Conservation (phyloP, 2,329 filamentous ascomycete species). For the Colletotrichum gloeosporioides region DNA sequence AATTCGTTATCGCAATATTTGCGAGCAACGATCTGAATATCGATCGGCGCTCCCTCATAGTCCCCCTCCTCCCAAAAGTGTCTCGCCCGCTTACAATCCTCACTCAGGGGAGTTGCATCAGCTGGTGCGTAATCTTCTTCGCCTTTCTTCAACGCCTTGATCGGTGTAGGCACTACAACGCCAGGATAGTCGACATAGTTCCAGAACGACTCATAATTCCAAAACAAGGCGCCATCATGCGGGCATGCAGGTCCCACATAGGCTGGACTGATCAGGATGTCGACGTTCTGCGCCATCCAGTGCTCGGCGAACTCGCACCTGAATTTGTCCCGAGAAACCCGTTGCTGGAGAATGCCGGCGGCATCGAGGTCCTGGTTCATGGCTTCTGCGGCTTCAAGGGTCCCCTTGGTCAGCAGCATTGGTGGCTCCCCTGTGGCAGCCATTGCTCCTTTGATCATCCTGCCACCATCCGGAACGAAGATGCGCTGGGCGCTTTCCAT, state of each 20-base stretch:
- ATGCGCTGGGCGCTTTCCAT: conserved; percentile 38
- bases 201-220: conserved; percentile 40
- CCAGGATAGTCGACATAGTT: conserved; percentile 43
- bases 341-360: conserved; percentile 27
- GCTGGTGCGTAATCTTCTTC: conserved; percentile 28
- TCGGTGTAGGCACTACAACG: conserved; percentile 36
- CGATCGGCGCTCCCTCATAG: conserved; percentile 43
- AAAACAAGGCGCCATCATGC: conserved; percentile 40
- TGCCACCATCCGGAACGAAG: conserved; percentile 53
- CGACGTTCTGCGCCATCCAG: conserved; percentile 41
- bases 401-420: conserved; percentile 48
- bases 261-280: conserved; percentile 38
- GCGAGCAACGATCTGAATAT: conserved; percentile 37
- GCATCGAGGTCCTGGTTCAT: conserved; percentile 20
- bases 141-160: conserved; percentile 29
- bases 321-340: conserved; percentile 34
- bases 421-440: conserved; percentile 45
- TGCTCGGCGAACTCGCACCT: conserved; percentile 35
- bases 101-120: conserved; percentile 29
- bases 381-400: conserved; percentile 32
- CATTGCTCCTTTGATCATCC: conserved; percentile 35
- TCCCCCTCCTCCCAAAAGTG: conserved; percentile 35
- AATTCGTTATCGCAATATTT: conserved; percentile 40
- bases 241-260: conserved; percentile 41
- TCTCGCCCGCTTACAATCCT: conserved; percentile 33